Percentiles rank a stretch among this genome's conserved stretches.
Conservation (phyloP, 148 eudicot species). For the Euryodendron excelsum region DNA sequence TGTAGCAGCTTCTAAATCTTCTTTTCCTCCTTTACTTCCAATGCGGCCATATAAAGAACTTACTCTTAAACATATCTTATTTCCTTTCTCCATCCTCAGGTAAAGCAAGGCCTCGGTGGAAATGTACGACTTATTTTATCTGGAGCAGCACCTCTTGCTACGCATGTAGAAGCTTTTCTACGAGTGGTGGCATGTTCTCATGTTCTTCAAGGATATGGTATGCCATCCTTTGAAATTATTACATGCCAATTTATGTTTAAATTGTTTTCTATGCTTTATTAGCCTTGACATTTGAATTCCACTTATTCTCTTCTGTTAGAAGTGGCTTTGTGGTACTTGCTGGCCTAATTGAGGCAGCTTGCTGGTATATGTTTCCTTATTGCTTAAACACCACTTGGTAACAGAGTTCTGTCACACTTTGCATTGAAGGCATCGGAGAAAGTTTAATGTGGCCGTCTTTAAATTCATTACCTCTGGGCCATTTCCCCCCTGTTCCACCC, state of each 20-base stretch:
- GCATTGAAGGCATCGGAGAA: neutral
- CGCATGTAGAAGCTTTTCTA: constrained; percentile 82
- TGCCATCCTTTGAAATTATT: constrained; percentile 7
- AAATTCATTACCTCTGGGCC: too few species aligned
- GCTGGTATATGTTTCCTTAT: neutral
- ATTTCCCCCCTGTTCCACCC: too few species aligned
- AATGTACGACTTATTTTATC: constrained; percentile 82
- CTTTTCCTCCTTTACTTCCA: neutral
- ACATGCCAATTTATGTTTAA: neutral
- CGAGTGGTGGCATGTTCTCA: constrained; percentile 87
- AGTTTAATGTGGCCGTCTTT: too few species aligned
- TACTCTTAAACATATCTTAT: neutral
- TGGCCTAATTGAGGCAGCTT: neutral
- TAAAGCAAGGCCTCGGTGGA: constrained; percentile 87
- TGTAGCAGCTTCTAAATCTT: neutral
- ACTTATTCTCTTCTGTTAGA: neutral
- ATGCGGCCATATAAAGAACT: neutral
- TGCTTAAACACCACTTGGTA: neutral
- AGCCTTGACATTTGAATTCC: neutral
- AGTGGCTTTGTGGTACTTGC: neutral
- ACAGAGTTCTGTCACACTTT: neutral
- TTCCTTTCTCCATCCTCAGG: constrained; percentile 39
- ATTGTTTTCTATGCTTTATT: neutral
- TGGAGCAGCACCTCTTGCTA: constrained; percentile 97
- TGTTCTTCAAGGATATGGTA: constrained; percentile 99